Percentiles rank a stretch among this genome's conserved stretches.
These are phyloP conservation scores for Fusarium cyanostomum DNA, from an alignment of 2,329 filamentous ascomycete genomes.

Conservation along the genomic window DNA sequence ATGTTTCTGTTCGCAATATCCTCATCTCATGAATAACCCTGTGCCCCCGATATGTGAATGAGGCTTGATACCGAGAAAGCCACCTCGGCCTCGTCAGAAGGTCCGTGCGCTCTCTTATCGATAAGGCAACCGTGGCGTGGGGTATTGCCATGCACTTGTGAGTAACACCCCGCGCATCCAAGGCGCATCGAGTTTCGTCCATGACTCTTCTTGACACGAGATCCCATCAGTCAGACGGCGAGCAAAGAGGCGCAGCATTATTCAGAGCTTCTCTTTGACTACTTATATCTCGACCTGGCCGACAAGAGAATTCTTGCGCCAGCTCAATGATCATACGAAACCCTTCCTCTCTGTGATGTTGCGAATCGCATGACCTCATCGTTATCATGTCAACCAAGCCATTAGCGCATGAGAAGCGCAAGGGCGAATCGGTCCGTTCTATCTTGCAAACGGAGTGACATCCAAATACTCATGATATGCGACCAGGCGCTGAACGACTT, in stretches of 20 bases:
- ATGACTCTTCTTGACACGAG: conserved; percentile 40
- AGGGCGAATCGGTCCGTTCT: conserved; percentile 79
- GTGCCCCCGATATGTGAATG: conserved; percentile 34
- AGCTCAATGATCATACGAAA: conserved; percentile 45
- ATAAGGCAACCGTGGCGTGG: conserved; percentile 21
- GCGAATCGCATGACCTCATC: conserved; percentile 37
- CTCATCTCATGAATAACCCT: background rate
- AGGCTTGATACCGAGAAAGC: conserved; percentile 14
- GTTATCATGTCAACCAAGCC: conserved; percentile 68
- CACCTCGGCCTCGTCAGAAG: background rate
- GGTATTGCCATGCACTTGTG: conserved; percentile 11
- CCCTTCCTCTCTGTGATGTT: conserved; percentile 25
- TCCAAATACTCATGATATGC: conserved; percentile 14
- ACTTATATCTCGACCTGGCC: conserved; percentile 13
- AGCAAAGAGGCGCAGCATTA: conserved; percentile 32
- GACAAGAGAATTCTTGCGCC: background rate
- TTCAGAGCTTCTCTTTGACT: conserved; percentile 4
- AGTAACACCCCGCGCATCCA: conserved; percentile 39
- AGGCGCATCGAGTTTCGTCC: conserved; percentile 21
- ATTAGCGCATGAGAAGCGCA: conserved; percentile 80
- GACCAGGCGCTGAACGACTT: conserved; percentile 86
- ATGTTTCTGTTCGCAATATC: background rate
- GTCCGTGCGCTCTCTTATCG: conserved; percentile 36
- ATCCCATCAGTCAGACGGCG: conserved; percentile 37
- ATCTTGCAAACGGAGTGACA: background rate